Evolutionary conservation across 2,329 filamentous ascomycete species (phyloP), one percentile per base, ranked within the genome.

Genomic region (Penicillium sp.): DNA sequence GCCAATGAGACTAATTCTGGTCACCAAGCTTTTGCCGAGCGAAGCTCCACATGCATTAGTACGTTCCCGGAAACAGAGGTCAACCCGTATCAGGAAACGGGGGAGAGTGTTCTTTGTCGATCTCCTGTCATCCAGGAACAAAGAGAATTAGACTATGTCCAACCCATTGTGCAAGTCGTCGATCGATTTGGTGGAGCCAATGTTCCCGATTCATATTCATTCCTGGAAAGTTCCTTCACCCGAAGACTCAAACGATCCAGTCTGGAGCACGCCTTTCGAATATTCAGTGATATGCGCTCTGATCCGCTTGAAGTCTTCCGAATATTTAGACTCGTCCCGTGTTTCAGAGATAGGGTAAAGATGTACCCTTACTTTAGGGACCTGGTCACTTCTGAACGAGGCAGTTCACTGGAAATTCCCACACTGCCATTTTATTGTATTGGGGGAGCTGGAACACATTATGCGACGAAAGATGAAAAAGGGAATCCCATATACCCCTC

Each of bases 371-470:
- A 70, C 3, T 75, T 82, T 53, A 57, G 60, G 21, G 48, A 61
- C 4, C 61, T 77, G 6, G 65, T 83, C 7, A 65, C 67, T 8
- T 69, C 73, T 6, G 66, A 66, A 9, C 63, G 70, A 3, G 61
- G 68, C 57, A 80, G 82, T n/a, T 74, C 80, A 0, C 73, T 91
- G 2, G 80, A 84, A 53, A 74, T 82, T 51, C 86, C 81, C 77
- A 74, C 77, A 4, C 78, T 80, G 6, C 86, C 88, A 0, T 86
- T 88, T 50, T 79, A 86, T 31, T 79, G 86, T 58, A 75, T 91
- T 18, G 88, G 88, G 1, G 86, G 86, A 3, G 80, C 86, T 0
- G 88, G 88, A 0, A 86, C 84, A 0, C 87, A 87, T 64, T 89
- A 85, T 61, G 74, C 75, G 7, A 65, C 68, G 3, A 65, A 64